Percentiles rank a stretch among this genome's conserved stretches.
These are phyloP conservation scores for Medicago lupulina DNA, from an alignment of 306 rosid genomes.

Conservation along the genomic window DNA sequence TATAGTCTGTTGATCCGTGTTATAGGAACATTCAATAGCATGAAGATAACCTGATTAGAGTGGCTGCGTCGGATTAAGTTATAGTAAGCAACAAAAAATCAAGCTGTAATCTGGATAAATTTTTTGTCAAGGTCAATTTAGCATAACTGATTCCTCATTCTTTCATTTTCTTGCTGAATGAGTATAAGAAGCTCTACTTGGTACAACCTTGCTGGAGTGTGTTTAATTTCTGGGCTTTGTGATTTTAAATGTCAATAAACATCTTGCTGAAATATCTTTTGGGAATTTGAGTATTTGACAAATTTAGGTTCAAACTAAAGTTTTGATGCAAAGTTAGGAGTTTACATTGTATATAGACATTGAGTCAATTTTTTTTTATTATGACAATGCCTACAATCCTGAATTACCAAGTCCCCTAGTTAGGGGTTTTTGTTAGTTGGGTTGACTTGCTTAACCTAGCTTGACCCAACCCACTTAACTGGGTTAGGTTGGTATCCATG, in stretches of 20 bases:
- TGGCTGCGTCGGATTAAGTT: not conserved
- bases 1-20: not conserved
- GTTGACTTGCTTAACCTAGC: not conserved
- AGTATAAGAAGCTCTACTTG: constrained; percentile 11
- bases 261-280: not conserved
- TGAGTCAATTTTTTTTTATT: constrained; percentile 15
- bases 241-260: not conserved
- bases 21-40: not conserved
- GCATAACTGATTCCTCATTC: constrained; percentile 7
- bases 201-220: not conserved
- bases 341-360: not conserved
- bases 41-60: constrained; percentile 2
- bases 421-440: not conserved
- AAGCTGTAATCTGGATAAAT: not conserved
- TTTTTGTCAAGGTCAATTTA: not conserved
- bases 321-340: constrained; percentile 8
- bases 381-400: constrained; percentile 12
- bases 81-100: not conserved
- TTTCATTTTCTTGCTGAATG: constrained; percentile 27
- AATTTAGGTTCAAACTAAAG: not conserved
- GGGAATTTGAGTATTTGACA: not conserved
- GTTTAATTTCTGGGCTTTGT: constrained; percentile 3
- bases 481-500: not conserved
- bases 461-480: not conserved
- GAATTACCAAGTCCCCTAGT: not conserved